These are phyloP conservation scores for Zygosaccharomyces pseudobailii DNA, from an alignment of 1,139 yeast species.

Conservation along the genomic window DNA sequence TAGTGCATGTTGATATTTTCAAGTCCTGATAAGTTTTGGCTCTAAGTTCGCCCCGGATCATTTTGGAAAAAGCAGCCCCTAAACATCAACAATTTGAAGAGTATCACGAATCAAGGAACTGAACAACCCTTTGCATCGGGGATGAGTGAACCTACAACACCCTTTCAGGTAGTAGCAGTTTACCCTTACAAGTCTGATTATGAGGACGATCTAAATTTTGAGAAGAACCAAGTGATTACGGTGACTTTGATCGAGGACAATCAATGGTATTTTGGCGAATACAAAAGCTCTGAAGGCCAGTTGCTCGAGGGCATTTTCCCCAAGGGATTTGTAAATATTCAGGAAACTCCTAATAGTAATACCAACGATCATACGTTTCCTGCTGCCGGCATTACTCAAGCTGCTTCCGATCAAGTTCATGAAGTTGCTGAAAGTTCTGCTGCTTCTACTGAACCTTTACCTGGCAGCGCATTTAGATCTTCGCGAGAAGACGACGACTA, in stretches of 20 bases:
- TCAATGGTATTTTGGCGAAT: conserved; percentile 83
- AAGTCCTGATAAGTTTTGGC: background rate
- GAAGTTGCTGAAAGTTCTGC: background rate
- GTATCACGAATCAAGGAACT: background rate
- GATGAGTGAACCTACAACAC: conserved; percentile 35
- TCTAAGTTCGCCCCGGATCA: background rate
- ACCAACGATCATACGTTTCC: background rate
- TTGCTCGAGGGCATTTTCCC: conserved; percentile 76
- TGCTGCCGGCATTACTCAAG: background rate
- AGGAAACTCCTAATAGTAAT: background rate
- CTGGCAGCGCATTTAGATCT: background rate
- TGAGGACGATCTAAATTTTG: conserved; percentile 77
- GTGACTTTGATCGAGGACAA: conserved; percentile 80
- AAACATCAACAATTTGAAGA: background rate
- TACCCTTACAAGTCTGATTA: conserved; percentile 72
- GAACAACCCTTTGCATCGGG: background rate
- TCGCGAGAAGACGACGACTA: too few relatives aligned
- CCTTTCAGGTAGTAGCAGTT: conserved; percentile 68
- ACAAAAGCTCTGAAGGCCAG: conserved; percentile 40
- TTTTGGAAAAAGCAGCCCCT: conserved; percentile 1
- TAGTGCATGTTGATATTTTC: background rate
- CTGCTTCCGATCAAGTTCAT: background rate
- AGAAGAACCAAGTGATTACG: conserved; percentile 60
- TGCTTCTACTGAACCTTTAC: background rate
- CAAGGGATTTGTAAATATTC: conserved; percentile 63